Percentiles rank a stretch among this genome's conserved stretches.
phyloP scores from a whole-genome alignment of 169 alveolate species.

The Babesia bigemina region DNA sequence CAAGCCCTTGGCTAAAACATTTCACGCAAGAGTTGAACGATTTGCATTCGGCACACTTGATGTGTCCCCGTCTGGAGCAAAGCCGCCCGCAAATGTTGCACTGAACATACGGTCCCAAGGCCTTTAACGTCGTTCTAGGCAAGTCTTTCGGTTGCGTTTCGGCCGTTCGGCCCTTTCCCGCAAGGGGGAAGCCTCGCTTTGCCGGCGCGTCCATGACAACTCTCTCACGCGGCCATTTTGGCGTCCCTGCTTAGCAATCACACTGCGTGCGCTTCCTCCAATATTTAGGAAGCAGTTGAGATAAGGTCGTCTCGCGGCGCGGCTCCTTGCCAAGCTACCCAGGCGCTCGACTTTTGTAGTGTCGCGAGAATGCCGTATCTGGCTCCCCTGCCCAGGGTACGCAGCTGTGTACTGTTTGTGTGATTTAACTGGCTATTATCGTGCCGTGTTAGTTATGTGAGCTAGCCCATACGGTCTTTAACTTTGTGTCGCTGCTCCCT shows the following conservation, averaged over 20 bases:
- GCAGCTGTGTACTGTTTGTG: neutral
- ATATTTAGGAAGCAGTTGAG: no score
- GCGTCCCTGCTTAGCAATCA: neutral
- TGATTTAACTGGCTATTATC: no score
- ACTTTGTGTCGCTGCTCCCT: no score
- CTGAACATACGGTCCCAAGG: slow-evolving; percentile 74
- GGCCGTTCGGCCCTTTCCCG: slow-evolving; percentile 33
- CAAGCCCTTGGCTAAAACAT: slow-evolving; percentile 87
- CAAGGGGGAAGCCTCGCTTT: slow-evolving; percentile 13
- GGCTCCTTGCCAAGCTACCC: no score
- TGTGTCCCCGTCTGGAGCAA: slow-evolving; percentile 76
- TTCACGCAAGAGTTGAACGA: slow-evolving; percentile 86
- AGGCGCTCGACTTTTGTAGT: neutral
- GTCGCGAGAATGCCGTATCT: neutral
- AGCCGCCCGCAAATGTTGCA: slow-evolving; percentile 79
- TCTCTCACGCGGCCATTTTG: neutral
- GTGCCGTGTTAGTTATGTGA: no score
- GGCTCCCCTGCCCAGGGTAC: neutral
- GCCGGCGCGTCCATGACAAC: slow-evolving; percentile 22
- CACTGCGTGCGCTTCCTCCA: no score
- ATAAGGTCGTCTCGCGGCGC: no score
- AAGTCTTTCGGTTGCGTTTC: slow-evolving; percentile 17
- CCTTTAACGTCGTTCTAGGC: slow-evolving; percentile 47
- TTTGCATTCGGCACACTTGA: slow-evolving; percentile 89
- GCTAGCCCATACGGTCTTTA: no score